Evolutionary conservation across 2,329 filamentous ascomycete genomes (phyloP).

Genomic region (Alternaria gansuensis): DNA sequence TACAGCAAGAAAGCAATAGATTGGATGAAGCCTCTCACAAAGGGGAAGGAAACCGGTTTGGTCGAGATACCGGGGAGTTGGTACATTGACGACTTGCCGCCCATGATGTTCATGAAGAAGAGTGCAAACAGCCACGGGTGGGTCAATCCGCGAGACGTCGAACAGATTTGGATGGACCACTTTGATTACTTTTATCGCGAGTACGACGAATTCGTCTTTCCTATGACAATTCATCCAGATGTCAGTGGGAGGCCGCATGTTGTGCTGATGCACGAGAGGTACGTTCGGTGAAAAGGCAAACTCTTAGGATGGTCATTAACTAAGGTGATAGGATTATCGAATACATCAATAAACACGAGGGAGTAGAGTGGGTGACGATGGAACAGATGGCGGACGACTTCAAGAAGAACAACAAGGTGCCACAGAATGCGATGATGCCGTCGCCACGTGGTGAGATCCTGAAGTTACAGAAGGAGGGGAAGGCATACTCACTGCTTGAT

Average conservation of each 20-base stretch:
- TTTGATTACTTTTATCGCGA: slow-evolving; percentile 80
- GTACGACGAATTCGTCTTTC: slow-evolving; percentile 79
- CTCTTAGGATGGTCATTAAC: background rate
- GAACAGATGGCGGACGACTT: slow-evolving; percentile 77
- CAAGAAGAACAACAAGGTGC: slow-evolving; percentile 69
- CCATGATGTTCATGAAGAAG: slow-evolving; percentile 77
- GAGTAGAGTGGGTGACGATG: slow-evolving; percentile 74
- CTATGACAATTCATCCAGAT: slow-evolving; percentile 80
- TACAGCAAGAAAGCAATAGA: slow-evolving; percentile 68
- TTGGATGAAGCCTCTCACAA: slow-evolving; percentile 73
- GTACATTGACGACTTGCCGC: slow-evolving; percentile 68
- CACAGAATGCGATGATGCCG: slow-evolving; percentile 69
- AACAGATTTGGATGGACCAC: slow-evolving; percentile 72
- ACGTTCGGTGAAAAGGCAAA: slow-evolving; percentile 23
- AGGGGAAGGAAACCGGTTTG: slow-evolving; percentile 67
- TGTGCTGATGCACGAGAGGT: slow-evolving; percentile 76
- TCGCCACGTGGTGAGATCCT: slow-evolving; percentile 64
- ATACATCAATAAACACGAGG: slow-evolving; percentile 70
- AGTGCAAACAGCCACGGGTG: slow-evolving; percentile 71
- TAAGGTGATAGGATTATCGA: slow-evolving; percentile 65
- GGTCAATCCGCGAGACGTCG: slow-evolving; percentile 65
- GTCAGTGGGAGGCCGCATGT: slow-evolving; percentile 71
- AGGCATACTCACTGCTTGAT: slow-evolving; percentile 37
- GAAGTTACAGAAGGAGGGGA: slow-evolving; percentile 52
- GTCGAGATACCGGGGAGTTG: slow-evolving; percentile 73